Base-by-base conservation (phyloP, 176 grass and related monocot genomes). In the Carex cristatella region DNA sequence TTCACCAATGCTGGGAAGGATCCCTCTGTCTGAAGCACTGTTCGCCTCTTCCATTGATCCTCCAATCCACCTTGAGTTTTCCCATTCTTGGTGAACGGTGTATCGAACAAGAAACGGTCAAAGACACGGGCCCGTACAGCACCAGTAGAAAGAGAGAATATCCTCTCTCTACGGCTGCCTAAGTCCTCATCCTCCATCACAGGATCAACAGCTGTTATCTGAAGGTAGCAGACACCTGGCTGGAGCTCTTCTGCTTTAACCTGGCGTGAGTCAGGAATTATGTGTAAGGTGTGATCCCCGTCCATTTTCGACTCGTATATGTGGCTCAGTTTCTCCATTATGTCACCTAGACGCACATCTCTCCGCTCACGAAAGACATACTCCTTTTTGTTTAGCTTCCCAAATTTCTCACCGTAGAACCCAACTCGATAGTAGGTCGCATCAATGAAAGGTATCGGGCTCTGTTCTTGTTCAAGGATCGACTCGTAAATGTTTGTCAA, bases 131-230 rank as follows among this genome's bases (percentile, higher is more conserved):
- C 93, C 51, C 96, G 91, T 18, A 95, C 88, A 80, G 88, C 91
- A 35, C 93, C 93, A 59, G 93, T 95, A 58, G 91, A 93, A 61
- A 99, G 67, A 89, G 91, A 94, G 58, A 99, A 89, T 69, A 99
- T 98, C 58, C 93, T 99, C 88, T 99, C 96, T 89, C 93, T 99
- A 82, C 96, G 91, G 84, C 91, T 95, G 58, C 88, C 89, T 70
- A 99, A 84, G 79, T 99, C 96, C 66, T 99, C 96, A 79, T 95
- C 96, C 85, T 99, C 96, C 96, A 99, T 99, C 63, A 95, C 96
- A 89, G 96, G 90, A 89, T 99, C 96, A 84, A 95, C 96, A 72
- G 96, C 96, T 55, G 96, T 99, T 85, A 99, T 95, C 69, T 99
- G 96, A 18, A 99, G 92, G 87, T 95, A 99, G 78, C 91, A 99